phyloP scores from a whole-genome alignment of 2,329 filamentous ascomycete species.

The Arachnopeziza araneosa region DNA sequence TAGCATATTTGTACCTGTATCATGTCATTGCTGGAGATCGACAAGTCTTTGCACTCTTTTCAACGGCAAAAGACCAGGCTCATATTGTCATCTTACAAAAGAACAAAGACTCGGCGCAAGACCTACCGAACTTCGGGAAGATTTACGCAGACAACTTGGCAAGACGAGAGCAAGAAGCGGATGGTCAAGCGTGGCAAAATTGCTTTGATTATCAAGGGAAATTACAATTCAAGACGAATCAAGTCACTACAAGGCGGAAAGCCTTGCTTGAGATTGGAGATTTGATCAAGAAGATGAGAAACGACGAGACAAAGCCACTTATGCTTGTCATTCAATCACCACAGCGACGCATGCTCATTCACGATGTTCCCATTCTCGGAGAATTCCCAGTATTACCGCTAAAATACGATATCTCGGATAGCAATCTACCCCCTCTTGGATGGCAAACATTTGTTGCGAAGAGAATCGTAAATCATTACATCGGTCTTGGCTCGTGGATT shows the following conservation, averaged over 20 bases:
- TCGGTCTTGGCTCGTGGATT: slow-evolving; percentile 90
- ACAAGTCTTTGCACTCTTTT: slow-evolving; percentile 92
- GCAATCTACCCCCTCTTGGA: slow-evolving; percentile 80
- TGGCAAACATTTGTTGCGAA: slow-evolving; percentile 91
- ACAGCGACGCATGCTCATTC: slow-evolving; percentile 71
- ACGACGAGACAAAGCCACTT: slow-evolving; percentile 73
- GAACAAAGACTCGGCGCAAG: slow-evolving; percentile 68
- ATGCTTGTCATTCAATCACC: slow-evolving; percentile 90
- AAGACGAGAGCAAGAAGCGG: slow-evolving; percentile 58
- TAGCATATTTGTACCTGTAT: slow-evolving; percentile 87
- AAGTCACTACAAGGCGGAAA: slow-evolving; percentile 85
- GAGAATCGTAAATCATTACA: slow-evolving; percentile 80
- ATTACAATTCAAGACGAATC: slow-evolving; percentile 77
- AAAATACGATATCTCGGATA: slow-evolving; percentile 76
- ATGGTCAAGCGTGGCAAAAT: slow-evolving; percentile 68
- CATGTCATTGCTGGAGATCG: slow-evolving; percentile 87
- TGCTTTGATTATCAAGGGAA: slow-evolving; percentile 84
- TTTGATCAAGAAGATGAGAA: slow-evolving; percentile 81
- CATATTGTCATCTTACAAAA: slow-evolving; percentile 86
- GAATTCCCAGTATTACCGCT: slow-evolving; percentile 82
- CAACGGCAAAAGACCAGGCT: slow-evolving; percentile 71
- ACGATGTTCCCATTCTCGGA: slow-evolving; percentile 77
- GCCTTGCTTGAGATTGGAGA: slow-evolving; percentile 85
- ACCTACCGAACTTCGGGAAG: slow-evolving; percentile 83
- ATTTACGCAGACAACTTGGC: slow-evolving; percentile 76